These are phyloP conservation scores for Juglanconis juglandina DNA, from an alignment of 2,329 filamentous ascomycete genomes.

Conservation along the genomic window DNA sequence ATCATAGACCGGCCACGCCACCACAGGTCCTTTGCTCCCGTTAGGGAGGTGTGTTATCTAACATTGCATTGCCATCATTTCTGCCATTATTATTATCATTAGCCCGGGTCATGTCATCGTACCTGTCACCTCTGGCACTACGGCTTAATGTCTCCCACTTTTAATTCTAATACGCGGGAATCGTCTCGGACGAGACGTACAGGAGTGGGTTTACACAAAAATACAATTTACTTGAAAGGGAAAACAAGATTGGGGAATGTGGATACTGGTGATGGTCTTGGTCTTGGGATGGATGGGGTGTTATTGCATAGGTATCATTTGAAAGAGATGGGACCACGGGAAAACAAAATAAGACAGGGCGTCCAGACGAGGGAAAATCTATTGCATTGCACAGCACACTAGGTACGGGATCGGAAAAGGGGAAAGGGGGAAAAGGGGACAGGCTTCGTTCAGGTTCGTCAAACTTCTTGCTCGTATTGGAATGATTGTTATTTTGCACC, in stretches of 20 bases:
- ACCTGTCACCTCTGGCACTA: not conserved
- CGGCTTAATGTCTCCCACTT: not conserved
- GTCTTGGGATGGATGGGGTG: not conserved
- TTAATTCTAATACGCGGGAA: not conserved
- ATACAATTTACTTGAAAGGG: not conserved
- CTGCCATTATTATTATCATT: not conserved
- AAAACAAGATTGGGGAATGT: not conserved
- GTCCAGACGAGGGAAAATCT: constrained; percentile 4
- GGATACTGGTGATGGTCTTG: not conserved
- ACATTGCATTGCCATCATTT: not conserved
- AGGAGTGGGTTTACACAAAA: not conserved
- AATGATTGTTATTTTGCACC: too few species aligned
- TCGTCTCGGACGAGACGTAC: not conserved
- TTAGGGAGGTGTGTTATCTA: constrained; percentile 12
- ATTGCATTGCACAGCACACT: constrained; percentile 2
- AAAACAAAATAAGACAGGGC: not conserved
- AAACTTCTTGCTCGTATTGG: too few species aligned
- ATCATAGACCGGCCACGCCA: constrained; percentile 10
- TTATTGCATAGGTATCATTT: not conserved
- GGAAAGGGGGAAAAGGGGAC: not conserved
- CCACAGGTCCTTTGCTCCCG: constrained; percentile 14
- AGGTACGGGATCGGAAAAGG: not conserved
- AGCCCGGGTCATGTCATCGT: not conserved
- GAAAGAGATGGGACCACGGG: not conserved
- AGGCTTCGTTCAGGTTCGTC: not conserved